Conservation (phyloP, 2,329 filamentous ascomycete genomes). For the Aspergillus nomiae region DNA sequence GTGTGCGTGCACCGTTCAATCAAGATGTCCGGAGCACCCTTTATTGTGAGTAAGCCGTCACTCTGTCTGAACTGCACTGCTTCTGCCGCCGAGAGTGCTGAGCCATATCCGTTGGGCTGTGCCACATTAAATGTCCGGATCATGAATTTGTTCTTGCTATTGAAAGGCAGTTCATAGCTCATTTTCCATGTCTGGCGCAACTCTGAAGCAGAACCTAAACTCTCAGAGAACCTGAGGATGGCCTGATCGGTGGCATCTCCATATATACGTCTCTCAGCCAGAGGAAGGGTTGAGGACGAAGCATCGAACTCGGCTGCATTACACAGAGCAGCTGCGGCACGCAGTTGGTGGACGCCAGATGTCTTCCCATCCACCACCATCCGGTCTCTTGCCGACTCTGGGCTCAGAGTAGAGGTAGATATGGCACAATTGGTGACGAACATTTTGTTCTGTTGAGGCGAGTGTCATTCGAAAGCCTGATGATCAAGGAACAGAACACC, state of each 20-base stretch:
- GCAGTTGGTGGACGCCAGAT: constrained; percentile 56
- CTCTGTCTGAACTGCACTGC: constrained; percentile 3
- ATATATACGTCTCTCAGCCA: constrained; percentile 65
- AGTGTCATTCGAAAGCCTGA: background rate
- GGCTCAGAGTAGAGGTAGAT: constrained; percentile 54
- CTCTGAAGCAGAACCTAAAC: constrained; percentile 61
- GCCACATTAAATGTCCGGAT: constrained; percentile 57
- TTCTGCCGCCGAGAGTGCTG: constrained; percentile 10
- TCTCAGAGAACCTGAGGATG: constrained; percentile 70
- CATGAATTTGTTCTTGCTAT: constrained; percentile 85
- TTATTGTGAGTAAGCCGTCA: constrained; percentile 64
- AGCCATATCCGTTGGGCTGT: constrained; percentile 9
- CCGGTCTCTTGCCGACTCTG: constrained; percentile 55
- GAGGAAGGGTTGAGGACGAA: constrained; percentile 59
- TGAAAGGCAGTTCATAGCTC: constrained; percentile 71
- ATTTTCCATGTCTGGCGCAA: constrained; percentile 65
- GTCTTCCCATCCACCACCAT: constrained; percentile 16
- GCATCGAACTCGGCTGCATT: constrained; percentile 77
- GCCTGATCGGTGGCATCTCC: constrained; percentile 78
- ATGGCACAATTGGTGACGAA: constrained; percentile 69
- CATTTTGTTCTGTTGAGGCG: constrained; percentile 63
- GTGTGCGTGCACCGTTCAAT: constrained; percentile 64
- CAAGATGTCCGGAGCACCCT: constrained; percentile 75
- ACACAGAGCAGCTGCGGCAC: constrained; percentile 66
- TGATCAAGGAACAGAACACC: background rate